Percentiles rank a stretch among this genome's conserved stretches.
These are phyloP conservation scores for Raphanus raphanistrum DNA, from an alignment of 345 rosid species.

Conservation along the genomic window DNA sequence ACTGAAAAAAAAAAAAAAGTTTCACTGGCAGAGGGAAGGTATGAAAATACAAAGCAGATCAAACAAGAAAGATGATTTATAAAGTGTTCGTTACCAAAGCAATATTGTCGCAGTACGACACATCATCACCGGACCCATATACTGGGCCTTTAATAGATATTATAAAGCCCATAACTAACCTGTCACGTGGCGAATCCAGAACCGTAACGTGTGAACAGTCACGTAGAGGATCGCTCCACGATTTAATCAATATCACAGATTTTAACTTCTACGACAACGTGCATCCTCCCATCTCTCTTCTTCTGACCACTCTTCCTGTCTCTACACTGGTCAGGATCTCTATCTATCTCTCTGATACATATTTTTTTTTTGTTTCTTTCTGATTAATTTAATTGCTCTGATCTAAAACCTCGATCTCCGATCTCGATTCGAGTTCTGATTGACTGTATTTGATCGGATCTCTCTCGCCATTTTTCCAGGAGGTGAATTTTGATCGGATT, in stretches of 20 bases:
- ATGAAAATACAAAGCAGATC: no score
- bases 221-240: conserved; percentile 1
- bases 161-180: background rate
- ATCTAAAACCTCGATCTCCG: conserved; percentile 5
- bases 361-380: background rate
- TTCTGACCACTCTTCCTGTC: background rate
- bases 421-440: conserved; percentile 1
- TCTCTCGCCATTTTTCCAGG: conserved; percentile 34
- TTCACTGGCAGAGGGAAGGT: no score
- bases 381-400: background rate
- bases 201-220: background rate
- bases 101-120: no score
- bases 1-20: no score
- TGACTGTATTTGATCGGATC: conserved; percentile 38
- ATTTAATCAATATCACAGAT: background rate
- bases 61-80: no score
- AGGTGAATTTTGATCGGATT: conserved; percentile 23
- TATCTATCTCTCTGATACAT: background rate
- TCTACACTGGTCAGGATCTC: background rate
- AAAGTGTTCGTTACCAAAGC: no score
- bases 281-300: background rate
- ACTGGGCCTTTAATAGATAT: background rate
- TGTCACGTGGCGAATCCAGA: background rate
- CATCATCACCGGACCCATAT: background rate
- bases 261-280: background rate